Conservation (phyloP, 2,329 filamentous ascomycete genomes). For the Claviceps capensis region DNA sequence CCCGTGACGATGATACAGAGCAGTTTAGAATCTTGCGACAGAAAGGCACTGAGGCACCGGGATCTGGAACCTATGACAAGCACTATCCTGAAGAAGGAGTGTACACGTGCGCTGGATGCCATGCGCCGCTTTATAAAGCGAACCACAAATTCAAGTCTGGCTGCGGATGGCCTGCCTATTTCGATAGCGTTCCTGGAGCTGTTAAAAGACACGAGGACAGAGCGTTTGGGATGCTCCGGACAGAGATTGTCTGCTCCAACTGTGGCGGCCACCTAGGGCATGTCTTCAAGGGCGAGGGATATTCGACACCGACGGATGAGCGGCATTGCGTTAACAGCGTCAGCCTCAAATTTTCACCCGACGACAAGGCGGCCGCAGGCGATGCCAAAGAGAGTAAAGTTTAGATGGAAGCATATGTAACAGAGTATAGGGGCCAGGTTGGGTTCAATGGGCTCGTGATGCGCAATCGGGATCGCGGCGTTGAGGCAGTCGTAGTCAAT, state of each 20-base stretch:
- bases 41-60: constrained; percentile 79
- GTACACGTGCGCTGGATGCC: constrained; percentile 79
- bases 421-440: background rate
- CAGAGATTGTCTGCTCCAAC: constrained; percentile 87
- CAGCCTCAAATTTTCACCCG: constrained; percentile 65
- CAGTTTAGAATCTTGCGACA: constrained; percentile 90
- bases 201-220: constrained; percentile 70
- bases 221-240: constrained; percentile 69
- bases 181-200: constrained; percentile 84
- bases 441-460: background rate
- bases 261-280: constrained; percentile 93
- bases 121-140: constrained; percentile 81
- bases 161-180: constrained; percentile 97
- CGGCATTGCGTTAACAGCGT: constrained; percentile 94
- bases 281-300: constrained; percentile 86
- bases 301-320: constrained; percentile 78
- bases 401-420: constrained; percentile 4
- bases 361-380: constrained; percentile 38
- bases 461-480: background rate
- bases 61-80: constrained; percentile 74
- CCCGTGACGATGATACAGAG: constrained; percentile 37
- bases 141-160: constrained; percentile 91
- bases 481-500: background rate
- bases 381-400: constrained; percentile 24
- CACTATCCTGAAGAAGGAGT: constrained; percentile 64